These are phyloP conservation scores for Iris macrosiphon DNA, from an alignment of 106 monocot genomes.

Conservation along the genomic window DNA sequence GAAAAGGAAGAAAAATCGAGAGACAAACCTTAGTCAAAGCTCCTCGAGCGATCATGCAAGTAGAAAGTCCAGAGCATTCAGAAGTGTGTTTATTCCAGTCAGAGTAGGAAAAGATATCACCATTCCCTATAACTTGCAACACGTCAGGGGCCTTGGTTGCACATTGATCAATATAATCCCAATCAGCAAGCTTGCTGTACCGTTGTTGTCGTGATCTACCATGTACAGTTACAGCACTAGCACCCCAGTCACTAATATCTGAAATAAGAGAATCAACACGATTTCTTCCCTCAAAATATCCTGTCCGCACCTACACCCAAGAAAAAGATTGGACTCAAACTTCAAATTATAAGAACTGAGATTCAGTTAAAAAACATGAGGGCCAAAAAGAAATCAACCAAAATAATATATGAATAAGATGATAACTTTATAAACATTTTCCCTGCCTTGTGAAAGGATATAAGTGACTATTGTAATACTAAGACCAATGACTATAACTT, in stretches of 20 bases:
- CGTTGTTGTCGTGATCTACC: slow-evolving; percentile 92
- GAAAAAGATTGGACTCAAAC: slow-evolving; percentile 1
- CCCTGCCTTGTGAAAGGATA: neutral
- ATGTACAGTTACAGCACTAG: slow-evolving; percentile 79
- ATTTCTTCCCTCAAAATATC: slow-evolving; percentile 87
- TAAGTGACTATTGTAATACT: neutral
- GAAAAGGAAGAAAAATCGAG: neutral
- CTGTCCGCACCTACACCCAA: slow-evolving; percentile 60
- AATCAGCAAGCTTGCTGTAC: slow-evolving; percentile 91
- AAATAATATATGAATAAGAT: neutral
- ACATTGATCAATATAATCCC: slow-evolving; percentile 92
- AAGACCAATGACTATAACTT: neutral
- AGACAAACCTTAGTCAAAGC: slow-evolving; percentile 75
- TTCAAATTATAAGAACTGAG: neutral
- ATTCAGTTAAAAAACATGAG: too few species aligned
- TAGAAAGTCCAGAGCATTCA: slow-evolving; percentile 60
- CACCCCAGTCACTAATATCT: slow-evolving; percentile 69
- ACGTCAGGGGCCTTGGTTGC: slow-evolving; percentile 48
- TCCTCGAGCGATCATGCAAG: slow-evolving; percentile 83
- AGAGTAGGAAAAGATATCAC: slow-evolving; percentile 75
- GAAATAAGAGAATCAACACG: slow-evolving; percentile 74
- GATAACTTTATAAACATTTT: neutral
- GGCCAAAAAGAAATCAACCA: neutral
- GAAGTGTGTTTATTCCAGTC: slow-evolving; percentile 67
- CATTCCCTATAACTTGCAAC: slow-evolving; percentile 83